phyloP scores from a whole-genome alignment of 169 alveolate species.

The Amoebophrya sp. region DNA sequence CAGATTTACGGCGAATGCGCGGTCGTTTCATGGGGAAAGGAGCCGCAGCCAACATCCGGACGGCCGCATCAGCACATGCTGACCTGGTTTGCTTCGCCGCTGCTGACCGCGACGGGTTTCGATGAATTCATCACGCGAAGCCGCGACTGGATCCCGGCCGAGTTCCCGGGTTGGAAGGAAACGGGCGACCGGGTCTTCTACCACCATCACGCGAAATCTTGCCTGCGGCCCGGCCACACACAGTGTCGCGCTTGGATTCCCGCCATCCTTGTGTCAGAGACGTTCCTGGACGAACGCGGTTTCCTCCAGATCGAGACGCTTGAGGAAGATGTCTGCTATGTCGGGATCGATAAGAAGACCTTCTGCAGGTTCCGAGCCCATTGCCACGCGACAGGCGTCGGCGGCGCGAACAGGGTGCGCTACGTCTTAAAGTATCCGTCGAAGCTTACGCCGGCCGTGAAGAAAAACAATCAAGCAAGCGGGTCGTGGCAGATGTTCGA shows the following conservation, averaged over 20 bases:
- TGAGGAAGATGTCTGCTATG: not conserved
- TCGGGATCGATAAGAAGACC: not conserved
- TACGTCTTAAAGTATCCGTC: not conserved
- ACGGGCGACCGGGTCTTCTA: not conserved
- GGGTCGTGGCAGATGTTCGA: not conserved
- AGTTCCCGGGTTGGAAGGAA: not conserved
- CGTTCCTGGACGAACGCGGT: not conserved
- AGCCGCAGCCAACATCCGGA: not conserved
- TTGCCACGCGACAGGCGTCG: not conserved
- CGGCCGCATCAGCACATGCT: not conserved
- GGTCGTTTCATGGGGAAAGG: not conserved
- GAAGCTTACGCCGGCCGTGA: not conserved
- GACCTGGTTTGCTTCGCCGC: not conserved
- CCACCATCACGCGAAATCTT: not conserved
- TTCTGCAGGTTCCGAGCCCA: not conserved
- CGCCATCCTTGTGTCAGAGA: not conserved
- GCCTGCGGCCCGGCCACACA: not conserved
- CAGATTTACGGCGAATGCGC: not conserved
- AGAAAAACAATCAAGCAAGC: not conserved
- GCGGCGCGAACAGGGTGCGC: not conserved
- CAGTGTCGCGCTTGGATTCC: not conserved
- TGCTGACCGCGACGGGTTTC: not conserved
- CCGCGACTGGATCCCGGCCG: not conserved
- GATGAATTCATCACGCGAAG: not conserved
- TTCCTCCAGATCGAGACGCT: not conserved